Conservation (phyloP, 768 basidiomycete species). For the Pulveroboletus frians region DNA sequence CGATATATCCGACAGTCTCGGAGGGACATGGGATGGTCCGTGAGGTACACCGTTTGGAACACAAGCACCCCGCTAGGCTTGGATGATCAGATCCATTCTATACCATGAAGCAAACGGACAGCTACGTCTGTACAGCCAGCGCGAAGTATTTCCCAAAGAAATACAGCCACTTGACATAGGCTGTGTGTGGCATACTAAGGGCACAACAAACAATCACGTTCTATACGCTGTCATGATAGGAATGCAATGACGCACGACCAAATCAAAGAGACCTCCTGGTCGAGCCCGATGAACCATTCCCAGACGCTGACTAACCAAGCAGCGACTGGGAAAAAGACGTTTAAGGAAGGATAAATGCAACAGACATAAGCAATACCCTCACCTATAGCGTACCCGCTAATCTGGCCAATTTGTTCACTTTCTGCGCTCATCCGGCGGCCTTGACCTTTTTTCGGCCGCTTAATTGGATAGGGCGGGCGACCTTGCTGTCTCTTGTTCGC, state of each 20-base stretch:
- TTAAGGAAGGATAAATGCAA: not conserved
- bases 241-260: slow-evolving; percentile 18
- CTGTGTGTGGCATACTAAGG: slow-evolving; percentile 13
- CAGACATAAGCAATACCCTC: not conserved
- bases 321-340: slow-evolving; percentile 2
- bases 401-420: not conserved
- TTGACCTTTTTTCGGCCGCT: not conserved
- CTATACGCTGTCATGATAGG: not conserved
- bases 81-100: not conserved
- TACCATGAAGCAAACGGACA: not conserved
- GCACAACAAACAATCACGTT: not conserved
- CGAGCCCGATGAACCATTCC: slow-evolving; percentile 16
- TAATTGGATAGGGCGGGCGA: not conserved
- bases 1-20: slow-evolving; percentile 12
- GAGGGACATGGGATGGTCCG: not conserved
- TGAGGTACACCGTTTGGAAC: slow-evolving; percentile 5
- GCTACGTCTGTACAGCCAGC: slow-evolving; percentile 16
- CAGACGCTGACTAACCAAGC: slow-evolving; percentile 11
- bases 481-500: not conserved
- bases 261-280: slow-evolving; percentile 18
- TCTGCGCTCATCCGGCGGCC: slow-evolving; percentile 1
- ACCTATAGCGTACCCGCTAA: slow-evolving; percentile 10
- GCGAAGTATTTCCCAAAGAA: slow-evolving; percentile 20
- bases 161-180: slow-evolving; percentile 26
- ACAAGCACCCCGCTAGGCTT: slow-evolving; percentile 5